These are phyloP conservation scores for Guadua angustifolia DNA, from an alignment of 176 grass and related monocot genomes.

Conservation along the genomic window DNA sequence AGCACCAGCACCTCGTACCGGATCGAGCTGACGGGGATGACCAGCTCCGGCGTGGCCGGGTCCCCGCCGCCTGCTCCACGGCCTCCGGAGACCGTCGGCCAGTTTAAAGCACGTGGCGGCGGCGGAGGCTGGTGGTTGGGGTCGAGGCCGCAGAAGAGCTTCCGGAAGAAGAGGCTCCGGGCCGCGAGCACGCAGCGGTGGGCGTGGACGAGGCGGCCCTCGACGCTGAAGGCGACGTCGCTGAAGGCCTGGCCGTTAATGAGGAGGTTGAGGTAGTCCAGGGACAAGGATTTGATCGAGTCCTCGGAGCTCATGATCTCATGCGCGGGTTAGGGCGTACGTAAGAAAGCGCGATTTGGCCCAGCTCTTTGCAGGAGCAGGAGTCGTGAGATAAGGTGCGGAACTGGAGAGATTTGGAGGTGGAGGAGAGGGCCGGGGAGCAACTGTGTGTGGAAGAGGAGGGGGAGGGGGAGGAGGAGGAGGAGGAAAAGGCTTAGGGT, in stretches of 20 bases:
- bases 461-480: background rate
- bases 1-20: constrained; percentile 93
- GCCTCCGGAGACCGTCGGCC: background rate
- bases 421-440: background rate
- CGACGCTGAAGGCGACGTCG: constrained; percentile 91
- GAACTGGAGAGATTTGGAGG: background rate
- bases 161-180: constrained; percentile 90
- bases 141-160: constrained; percentile 86
- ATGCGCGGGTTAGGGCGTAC: background rate
- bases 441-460: background rate
- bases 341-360: background rate
- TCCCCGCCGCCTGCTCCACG: background rate
- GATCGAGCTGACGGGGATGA: constrained; percentile 91
- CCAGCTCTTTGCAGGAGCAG: background rate
- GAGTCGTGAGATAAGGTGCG: background rate
- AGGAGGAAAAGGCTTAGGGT: background rate
- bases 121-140: constrained; percentile 51
- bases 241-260: constrained; percentile 99
- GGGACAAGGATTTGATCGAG: constrained; percentile 83
- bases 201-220: constrained; percentile 87
- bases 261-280: constrained; percentile 97
- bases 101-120: constrained; percentile 37
- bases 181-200: constrained; percentile 96
- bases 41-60: constrained; percentile 46
- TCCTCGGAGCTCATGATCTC: constrained; percentile 91